Conservation (phyloP, 495 filamentous ascomycete species). For the Terfezia boudieri region DNA sequence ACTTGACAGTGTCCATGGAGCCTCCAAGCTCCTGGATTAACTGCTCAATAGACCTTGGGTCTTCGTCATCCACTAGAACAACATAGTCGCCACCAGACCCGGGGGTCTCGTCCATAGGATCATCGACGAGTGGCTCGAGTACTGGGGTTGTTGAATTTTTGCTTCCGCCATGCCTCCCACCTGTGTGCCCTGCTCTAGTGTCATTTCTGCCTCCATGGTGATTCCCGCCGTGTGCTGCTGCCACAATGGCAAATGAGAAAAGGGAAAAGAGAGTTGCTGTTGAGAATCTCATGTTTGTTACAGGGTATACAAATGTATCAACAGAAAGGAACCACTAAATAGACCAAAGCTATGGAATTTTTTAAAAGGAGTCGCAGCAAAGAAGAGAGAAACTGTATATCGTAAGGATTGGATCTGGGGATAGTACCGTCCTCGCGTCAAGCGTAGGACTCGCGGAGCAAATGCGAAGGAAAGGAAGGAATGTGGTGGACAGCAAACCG, state of each 20-base stretch:
- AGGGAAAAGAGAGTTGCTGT: neutral
- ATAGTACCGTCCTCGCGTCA: too few species aligned
- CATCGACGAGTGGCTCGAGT: too few species aligned
- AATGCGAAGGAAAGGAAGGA: too few species aligned
- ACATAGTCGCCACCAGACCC: slow-evolving; percentile 12
- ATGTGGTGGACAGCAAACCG: too few species aligned
- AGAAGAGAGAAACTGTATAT: too few species aligned
- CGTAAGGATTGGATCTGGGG: too few species aligned
- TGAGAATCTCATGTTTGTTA: neutral
- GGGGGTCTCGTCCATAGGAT: slow-evolving; percentile 3
- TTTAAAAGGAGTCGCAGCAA: too few species aligned
- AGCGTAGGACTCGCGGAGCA: too few species aligned
- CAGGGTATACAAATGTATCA: too few species aligned
- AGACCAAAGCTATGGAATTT: too few species aligned
- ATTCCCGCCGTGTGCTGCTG: neutral
- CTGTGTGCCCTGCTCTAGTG: neutral
- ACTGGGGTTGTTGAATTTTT: too few species aligned
- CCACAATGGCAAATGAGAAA: neutral
- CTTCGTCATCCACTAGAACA: slow-evolving; percentile 12
- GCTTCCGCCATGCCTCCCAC: neutral
- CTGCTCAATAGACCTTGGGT: slow-evolving; percentile 11
- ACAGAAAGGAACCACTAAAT: too few species aligned
- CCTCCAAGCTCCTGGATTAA: slow-evolving; percentile 11
- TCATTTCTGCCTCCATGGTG: neutral
- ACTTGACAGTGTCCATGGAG: slow-evolving; percentile 15